Evolutionary conservation across 106 monocot species (phyloP).

Genomic region (Allium fistulosum): DNA sequence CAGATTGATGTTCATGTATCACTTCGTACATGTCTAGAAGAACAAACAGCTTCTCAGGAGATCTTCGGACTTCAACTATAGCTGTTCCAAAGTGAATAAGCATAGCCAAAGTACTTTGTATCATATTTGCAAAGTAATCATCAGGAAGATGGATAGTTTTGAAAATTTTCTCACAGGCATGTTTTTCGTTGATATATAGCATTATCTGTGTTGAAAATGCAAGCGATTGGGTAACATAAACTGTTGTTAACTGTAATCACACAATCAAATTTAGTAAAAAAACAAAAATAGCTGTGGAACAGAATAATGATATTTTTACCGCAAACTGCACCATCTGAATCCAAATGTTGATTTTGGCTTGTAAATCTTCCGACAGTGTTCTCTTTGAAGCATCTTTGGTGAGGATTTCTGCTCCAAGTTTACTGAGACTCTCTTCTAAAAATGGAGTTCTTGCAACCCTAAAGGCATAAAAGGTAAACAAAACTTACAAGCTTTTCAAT

Average conservation of each 20-base stretch:
- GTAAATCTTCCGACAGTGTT: slow-evolving; percentile 56
- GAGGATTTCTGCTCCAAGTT: slow-evolving; percentile 59
- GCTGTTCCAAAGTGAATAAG: slow-evolving; percentile 82
- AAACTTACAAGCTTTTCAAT: too few relatives aligned
- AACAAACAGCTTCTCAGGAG: slow-evolving; percentile 79
- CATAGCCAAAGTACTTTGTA: slow-evolving; percentile 43
- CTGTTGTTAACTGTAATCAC: not conserved
- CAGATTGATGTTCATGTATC: slow-evolving; percentile 66
- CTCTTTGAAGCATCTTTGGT: slow-evolving; percentile 66
- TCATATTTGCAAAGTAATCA: slow-evolving; percentile 76
- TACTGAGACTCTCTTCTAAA: slow-evolving; percentile 56
- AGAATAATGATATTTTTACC: slow-evolving; percentile 17
- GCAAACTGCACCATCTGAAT: slow-evolving; percentile 69
- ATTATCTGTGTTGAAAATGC: slow-evolving; percentile 37
- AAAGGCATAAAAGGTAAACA: not conserved
- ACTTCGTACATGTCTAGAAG: slow-evolving; percentile 87
- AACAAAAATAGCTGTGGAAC: too few relatives aligned
- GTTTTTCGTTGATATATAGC: slow-evolving; percentile 59
- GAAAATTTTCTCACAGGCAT: slow-evolving; percentile 70
- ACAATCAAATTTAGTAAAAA: not conserved
- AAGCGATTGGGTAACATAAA: not conserved
- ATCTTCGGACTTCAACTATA: slow-evolving; percentile 63
- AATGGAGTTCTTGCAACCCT: slow-evolving; percentile 47
- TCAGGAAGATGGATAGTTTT: slow-evolving; percentile 33
- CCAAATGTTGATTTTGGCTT: slow-evolving; percentile 74